These are phyloP conservation scores for Globisporangium recalcitrans DNA, from an alignment of 352 stramenopile species.

Conservation along the genomic window DNA sequence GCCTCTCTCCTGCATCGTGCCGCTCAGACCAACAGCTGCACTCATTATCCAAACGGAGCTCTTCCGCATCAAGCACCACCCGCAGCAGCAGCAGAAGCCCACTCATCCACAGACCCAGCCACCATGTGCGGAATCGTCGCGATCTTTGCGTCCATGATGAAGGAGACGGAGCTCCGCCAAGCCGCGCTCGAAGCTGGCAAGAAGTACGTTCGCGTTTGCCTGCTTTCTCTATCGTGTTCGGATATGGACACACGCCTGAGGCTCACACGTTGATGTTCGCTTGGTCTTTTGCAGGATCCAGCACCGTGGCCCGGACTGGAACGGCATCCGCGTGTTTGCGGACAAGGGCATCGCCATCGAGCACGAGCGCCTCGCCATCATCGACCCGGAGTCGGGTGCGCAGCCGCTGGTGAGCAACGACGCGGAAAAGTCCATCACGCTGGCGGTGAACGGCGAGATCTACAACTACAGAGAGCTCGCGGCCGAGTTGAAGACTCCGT, in stretches of 20 bases:
- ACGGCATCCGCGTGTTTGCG: constrained; percentile 80
- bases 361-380: constrained; percentile 98
- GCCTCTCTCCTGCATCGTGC: no score
- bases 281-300: constrained; percentile 60
- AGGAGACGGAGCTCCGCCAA: constrained; percentile 90
- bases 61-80: not conserved
- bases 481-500: constrained; percentile 73
- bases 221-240: not conserved
- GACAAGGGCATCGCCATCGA: constrained; percentile 87
- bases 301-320: constrained; percentile 97
- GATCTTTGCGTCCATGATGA: constrained; percentile 95
- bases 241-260: not conserved
- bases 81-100: not conserved
- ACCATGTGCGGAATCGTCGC: constrained; percentile 98
- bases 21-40: no score
- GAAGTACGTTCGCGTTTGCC: constrained; percentile 37
- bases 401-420: constrained; percentile 89
- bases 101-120: not conserved
- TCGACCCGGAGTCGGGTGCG: constrained; percentile 96
- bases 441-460: constrained; percentile 98
- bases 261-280: not conserved
- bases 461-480: constrained; percentile 99
- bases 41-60: constrained; percentile 13
- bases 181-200: constrained; percentile 94
- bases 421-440: constrained; percentile 81